Conservation (phyloP, 345 rosid genomes). For the Excoecaria agallocha region DNA sequence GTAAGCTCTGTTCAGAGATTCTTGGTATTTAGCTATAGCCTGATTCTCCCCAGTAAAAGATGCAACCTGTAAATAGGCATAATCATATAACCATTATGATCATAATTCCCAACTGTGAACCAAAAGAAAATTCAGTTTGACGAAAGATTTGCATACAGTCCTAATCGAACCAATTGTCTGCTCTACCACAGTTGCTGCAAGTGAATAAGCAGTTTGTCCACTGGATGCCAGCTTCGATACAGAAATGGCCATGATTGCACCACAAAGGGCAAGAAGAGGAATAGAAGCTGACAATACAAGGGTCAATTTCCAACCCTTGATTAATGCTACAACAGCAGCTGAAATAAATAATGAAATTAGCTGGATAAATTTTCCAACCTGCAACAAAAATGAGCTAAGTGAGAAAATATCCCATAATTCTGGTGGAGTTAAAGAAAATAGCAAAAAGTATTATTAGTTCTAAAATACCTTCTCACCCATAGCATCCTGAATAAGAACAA, state of each 20-base stretch:
- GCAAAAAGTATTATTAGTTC: neutral
- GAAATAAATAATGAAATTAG: slow-evolving; percentile 14
- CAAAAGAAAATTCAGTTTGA: neutral
- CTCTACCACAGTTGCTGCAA: slow-evolving; percentile 21
- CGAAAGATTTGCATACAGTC: slow-evolving; percentile 16
- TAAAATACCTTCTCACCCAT: slow-evolving; percentile 25
- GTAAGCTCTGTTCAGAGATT: slow-evolving; percentile 14
- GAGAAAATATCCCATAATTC: neutral
- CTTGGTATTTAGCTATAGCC: slow-evolving; percentile 15
- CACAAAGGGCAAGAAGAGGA: slow-evolving; percentile 18
- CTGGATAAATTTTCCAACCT: slow-evolving; percentile 29
- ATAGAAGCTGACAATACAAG: slow-evolving; percentile 16
- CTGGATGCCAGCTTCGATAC: slow-evolving; percentile 17
- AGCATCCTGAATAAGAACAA: slow-evolving; percentile 26
- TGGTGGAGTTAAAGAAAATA: neutral
- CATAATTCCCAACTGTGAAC: neutral
- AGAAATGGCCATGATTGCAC: slow-evolving; percentile 12
- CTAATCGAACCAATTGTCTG: slow-evolving; percentile 23
- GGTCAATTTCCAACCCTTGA: slow-evolving; percentile 25
- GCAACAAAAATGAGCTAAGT: slow-evolving; percentile 1
- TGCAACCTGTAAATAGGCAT: slow-evolving; percentile 15
- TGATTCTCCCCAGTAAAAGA: slow-evolving; percentile 31
- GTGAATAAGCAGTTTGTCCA: slow-evolving; percentile 18
- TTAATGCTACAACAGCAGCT: slow-evolving; percentile 20
- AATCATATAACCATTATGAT: neutral